A percentile compares a stretch with the other conserved stretches of the same genome.
These are phyloP conservation scores for Gossypium anomalum DNA, from an alignment of 345 rosid species.

Conservation along the genomic window DNA sequence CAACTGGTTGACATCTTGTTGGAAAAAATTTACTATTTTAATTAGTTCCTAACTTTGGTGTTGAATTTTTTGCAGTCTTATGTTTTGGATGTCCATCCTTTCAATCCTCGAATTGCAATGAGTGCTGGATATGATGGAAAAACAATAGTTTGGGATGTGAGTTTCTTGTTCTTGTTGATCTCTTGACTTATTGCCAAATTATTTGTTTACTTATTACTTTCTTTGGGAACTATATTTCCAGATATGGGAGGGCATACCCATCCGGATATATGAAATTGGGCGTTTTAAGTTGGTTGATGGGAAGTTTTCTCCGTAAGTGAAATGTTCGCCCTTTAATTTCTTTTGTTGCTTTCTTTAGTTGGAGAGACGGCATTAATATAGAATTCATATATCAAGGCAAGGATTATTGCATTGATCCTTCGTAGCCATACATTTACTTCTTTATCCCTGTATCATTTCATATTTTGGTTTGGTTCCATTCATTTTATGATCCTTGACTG, in stretches of 20 bases:
- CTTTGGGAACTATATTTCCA: slow-evolving; percentile 30
- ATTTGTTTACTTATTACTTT: neutral
- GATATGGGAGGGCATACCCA: slow-evolving; percentile 99
- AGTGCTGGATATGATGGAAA: slow-evolving; percentile 99
- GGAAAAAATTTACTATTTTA: slow-evolving; percentile 7
- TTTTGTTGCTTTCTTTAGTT: slow-evolving; percentile 9
- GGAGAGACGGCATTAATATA: neutral
- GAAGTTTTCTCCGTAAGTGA: slow-evolving; percentile 97
- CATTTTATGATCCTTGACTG: neutral
- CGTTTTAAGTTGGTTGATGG: slow-evolving; percentile 95
- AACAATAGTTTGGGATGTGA: slow-evolving; percentile 98
- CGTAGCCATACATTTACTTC: neutral
- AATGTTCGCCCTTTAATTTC: slow-evolving; percentile 16
- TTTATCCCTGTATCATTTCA: neutral
- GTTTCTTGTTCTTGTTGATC: slow-evolving; percentile 33
- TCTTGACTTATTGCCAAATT: slow-evolving; percentile 5
- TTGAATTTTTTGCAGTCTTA: slow-evolving; percentile 65
- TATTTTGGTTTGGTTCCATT: neutral
- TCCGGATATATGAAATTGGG: slow-evolving; percentile 80
- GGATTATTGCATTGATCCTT: neutral
- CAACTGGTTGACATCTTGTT: neutral
- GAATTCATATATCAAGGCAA: neutral
- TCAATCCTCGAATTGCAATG: slow-evolving; percentile 96
- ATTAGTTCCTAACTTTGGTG: slow-evolving; percentile 20
- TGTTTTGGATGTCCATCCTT: slow-evolving; percentile 99